phyloP scores from a whole-genome alignment of 2,329 filamentous ascomycete genomes.

The Penicillium fuscoglaucum region DNA sequence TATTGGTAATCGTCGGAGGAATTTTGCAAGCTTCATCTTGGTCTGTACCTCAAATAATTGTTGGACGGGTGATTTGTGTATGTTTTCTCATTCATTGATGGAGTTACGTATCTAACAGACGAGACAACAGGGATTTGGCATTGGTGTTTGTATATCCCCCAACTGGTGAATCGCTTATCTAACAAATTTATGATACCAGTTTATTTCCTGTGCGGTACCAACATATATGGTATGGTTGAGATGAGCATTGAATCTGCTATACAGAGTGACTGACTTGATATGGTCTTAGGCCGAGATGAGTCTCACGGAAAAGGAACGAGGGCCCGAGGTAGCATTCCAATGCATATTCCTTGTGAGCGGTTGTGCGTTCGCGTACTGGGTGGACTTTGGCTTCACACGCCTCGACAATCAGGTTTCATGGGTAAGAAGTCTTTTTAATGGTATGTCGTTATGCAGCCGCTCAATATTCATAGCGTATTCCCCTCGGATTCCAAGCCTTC shows the following conservation, averaged over 20 bases:
- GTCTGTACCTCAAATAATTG: background rate
- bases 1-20: conserved; percentile 27
- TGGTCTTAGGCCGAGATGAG: conserved; percentile 21
- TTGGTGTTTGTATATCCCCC: background rate
- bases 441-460: background rate
- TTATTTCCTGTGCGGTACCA: background rate
- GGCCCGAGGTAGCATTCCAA: conserved; percentile 26
- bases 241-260: background rate
- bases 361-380: conserved; percentile 9
- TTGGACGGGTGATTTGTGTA: background rate
- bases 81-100: background rate
- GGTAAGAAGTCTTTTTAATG: conserved; percentile 18
- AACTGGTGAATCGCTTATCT: background rate
- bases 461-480: background rate
- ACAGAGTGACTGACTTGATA: conserved; percentile 21
- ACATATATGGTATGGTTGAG: background rate
- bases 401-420: conserved; percentile 22
- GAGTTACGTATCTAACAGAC: background rate
- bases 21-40: conserved; percentile 1
- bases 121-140: background rate
- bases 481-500: background rate
- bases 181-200: background rate
- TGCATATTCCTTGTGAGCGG: conserved; percentile 25
- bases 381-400: conserved; percentile 26
- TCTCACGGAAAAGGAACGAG: conserved; percentile 22